Conservation (phyloP, 768 basidiomycete genomes). For the Auriscalpium microsporum region DNA sequence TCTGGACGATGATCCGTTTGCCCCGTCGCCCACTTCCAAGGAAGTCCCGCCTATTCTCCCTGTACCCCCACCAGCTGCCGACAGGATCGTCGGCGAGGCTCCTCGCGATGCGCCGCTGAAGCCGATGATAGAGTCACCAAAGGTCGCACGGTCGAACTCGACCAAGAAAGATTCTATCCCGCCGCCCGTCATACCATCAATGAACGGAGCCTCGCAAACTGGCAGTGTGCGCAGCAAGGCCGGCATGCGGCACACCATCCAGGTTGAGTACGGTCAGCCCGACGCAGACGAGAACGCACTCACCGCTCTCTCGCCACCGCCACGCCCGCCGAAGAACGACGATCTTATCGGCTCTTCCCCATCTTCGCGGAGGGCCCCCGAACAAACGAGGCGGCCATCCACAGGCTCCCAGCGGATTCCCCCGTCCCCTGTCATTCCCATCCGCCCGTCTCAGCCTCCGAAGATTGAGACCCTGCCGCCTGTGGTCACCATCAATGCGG, state of each 20-base stretch:
- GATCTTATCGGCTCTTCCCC: neutral
- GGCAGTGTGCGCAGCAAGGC: constrained; percentile 35
- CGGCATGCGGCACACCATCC: constrained; percentile 84
- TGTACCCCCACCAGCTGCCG: constrained; percentile 22
- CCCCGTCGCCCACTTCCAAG: constrained; percentile 30
- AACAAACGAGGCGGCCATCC: constrained; percentile 4
- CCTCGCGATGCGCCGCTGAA: neutral
- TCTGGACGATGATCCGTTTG: constrained; percentile 69
- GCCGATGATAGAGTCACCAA: neutral
- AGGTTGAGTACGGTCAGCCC: constrained; percentile 86
- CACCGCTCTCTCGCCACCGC: neutral
- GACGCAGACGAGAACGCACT: constrained; percentile 15
- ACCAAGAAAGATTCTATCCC: constrained; percentile 3
- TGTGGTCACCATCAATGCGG: constrained; percentile 25
- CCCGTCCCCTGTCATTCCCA: constrained; percentile 4
- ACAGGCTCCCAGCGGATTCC: constrained; percentile 5
- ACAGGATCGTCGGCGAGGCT: neutral
- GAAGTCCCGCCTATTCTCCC: constrained; percentile 21
- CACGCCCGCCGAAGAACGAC: neutral
- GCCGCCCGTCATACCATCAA: neutral
- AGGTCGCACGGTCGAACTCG: neutral
- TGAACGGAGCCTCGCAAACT: constrained; percentile 34
- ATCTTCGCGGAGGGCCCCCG: neutral
- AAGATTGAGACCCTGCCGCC: constrained; percentile 15
- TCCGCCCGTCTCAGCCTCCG: constrained; percentile 1